Evolutionary conservation across 2,329 filamentous ascomycete genomes (phyloP).

Genomic region (Colletotrichum endophyticum): DNA sequence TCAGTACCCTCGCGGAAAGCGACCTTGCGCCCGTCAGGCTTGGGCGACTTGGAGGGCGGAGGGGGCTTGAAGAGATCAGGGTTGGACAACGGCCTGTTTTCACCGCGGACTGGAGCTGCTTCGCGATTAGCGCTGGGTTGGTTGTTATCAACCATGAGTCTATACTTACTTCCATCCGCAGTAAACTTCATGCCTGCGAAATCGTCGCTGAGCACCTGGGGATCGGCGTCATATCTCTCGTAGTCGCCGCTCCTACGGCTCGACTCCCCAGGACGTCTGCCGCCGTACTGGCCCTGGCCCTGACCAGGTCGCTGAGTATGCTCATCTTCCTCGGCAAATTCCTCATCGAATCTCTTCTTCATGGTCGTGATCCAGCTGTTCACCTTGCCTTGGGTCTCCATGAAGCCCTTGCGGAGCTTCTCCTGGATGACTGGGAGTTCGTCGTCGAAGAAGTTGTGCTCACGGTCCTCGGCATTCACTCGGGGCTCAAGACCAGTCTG

Average conservation of each 20-base stretch:
- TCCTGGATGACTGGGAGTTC: slow-evolving; percentile 92
- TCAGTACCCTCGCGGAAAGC: slow-evolving; percentile 70
- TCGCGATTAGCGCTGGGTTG: slow-evolving; percentile 23
- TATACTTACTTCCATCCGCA: slow-evolving; percentile 63
- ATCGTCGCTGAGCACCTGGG: slow-evolving; percentile 86
- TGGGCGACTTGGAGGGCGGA: slow-evolving; percentile 56
- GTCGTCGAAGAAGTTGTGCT: slow-evolving; percentile 94
- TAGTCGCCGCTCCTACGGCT: slow-evolving; percentile 83
- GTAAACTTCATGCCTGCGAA: slow-evolving; percentile 75
- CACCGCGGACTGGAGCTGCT: slow-evolving; percentile 56
- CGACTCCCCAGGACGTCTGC: slow-evolving; percentile 62
- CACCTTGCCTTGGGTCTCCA: slow-evolving; percentile 91
- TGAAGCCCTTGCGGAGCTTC: slow-evolving; percentile 91
- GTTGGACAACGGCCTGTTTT: slow-evolving; percentile 71
- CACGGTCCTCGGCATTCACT: slow-evolving; percentile 65
- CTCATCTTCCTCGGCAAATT: slow-evolving; percentile 75
- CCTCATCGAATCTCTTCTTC: slow-evolving; percentile 92
- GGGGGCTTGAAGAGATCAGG: slow-evolving; percentile 80
- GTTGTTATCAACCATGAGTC: background rate
- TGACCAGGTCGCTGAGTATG: slow-evolving; percentile 41
- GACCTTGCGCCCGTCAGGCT: slow-evolving; percentile 57
- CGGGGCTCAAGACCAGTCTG: slow-evolving; percentile 54
- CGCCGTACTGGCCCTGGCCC: slow-evolving; percentile 21
- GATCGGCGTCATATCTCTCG: slow-evolving; percentile 93
- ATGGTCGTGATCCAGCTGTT: slow-evolving; percentile 91